phyloP scores from a whole-genome alignment of 306 rosid species.

The Sophora flavescens region DNA sequence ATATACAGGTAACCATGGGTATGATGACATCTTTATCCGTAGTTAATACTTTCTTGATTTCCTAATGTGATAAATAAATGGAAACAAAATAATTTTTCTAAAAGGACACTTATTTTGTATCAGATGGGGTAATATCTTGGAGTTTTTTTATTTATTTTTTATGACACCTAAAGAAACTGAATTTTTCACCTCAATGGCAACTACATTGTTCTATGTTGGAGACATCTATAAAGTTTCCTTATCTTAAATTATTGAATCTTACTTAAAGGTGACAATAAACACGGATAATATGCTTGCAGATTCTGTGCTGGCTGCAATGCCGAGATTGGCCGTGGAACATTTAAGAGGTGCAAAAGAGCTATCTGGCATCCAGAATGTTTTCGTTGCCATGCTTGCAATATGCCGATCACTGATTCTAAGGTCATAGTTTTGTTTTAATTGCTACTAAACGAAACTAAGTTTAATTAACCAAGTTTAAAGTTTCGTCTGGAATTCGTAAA shows the following conservation, averaged over 20 bases:
- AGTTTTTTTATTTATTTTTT: constrained; percentile 19
- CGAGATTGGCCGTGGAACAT: constrained; percentile 80
- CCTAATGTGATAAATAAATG: too few relatives aligned
- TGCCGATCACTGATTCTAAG: constrained; percentile 90
- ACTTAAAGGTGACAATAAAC: constrained; percentile 19
- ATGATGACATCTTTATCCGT: constrained; percentile 34
- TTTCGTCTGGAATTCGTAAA: constrained; percentile 38
- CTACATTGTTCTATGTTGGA: background rate
- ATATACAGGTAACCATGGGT: constrained; percentile 72
- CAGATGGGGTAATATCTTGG: background rate
- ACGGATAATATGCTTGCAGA: constrained; percentile 58
- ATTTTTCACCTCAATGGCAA: constrained; percentile 20
- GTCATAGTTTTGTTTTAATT: constrained; percentile 50
- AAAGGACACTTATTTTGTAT: too few relatives aligned
- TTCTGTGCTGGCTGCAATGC: constrained; percentile 89
- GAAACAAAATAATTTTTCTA: too few relatives aligned
- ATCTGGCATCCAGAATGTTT: constrained; percentile 98
- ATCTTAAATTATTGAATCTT: constrained; percentile 28
- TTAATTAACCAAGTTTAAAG: constrained; percentile 16
- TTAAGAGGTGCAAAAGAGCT: constrained; percentile 78
- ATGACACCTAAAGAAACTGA: constrained; percentile 3
- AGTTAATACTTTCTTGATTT: background rate
- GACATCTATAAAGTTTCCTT: constrained; percentile 14
- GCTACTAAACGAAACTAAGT: background rate
- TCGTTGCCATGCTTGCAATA: constrained; percentile 77